phyloP scores from a whole-genome alignment of 768 basidiomycete species.

The Macrolepiota fuliginosa region DNA sequence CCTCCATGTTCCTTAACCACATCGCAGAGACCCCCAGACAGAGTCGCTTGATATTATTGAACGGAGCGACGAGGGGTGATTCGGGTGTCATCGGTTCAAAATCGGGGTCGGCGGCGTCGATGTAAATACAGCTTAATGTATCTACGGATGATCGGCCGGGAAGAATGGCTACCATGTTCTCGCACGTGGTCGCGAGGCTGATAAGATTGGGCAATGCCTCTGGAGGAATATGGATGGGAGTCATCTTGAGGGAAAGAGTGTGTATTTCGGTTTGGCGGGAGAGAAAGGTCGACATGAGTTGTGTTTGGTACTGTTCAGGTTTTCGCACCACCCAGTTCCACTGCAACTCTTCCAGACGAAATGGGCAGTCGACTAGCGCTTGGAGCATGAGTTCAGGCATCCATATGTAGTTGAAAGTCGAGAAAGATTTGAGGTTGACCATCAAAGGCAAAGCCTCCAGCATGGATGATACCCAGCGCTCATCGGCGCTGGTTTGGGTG shows the following conservation, averaged over 20 bases:
- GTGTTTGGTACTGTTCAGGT: background rate
- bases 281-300: background rate
- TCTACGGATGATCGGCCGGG: background rate
- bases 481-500: background rate
- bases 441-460: background rate
- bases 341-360: background rate
- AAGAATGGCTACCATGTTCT: background rate
- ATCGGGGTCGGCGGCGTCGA: constrained; percentile 4
- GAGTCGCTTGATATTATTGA: background rate
- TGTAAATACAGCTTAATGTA: background rate
- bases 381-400: background rate
- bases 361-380: background rate
- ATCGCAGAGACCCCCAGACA: background rate
- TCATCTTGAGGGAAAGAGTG: constrained; percentile 5
- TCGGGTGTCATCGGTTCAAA: background rate
- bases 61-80: background rate
- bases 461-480: background rate
- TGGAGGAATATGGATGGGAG: background rate
- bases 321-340: background rate
- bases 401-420: background rate
- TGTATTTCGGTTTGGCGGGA: background rate
- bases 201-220: background rate
- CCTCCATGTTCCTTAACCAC: constrained; percentile 4
- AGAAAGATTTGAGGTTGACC: constrained; percentile 6
- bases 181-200: background rate